Evolutionary conservation across 2,329 filamentous ascomycete species (phyloP).

Genomic region (Teratosphaeria destructans): DNA sequence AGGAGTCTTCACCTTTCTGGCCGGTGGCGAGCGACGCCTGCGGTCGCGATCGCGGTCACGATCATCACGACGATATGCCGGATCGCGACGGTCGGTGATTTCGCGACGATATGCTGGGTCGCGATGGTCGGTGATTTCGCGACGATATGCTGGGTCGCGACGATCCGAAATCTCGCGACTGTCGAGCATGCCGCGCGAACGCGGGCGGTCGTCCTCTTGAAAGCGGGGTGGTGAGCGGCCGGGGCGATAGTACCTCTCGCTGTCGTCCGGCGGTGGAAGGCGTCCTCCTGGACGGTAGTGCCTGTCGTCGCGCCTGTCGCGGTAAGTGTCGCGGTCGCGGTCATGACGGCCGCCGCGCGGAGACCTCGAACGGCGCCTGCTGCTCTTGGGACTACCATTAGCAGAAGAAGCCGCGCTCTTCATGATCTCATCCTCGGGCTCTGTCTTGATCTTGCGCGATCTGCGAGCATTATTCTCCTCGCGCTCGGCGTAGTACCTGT

Average conservation of each 20-base stretch:
- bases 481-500: constrained; percentile 23
- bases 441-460: constrained; percentile 15
- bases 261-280: constrained; percentile 24
- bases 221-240: constrained; percentile 42
- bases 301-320: constrained; percentile 9
- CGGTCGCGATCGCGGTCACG: constrained; percentile 30
- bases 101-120: neutral
- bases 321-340: constrained; percentile 14
- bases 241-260: constrained; percentile 28
- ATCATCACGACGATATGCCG: constrained; percentile 42
- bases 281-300: constrained; percentile 28
- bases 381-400: constrained; percentile 26
- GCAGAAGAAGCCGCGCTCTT: constrained; percentile 23
- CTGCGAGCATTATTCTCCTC: constrained; percentile 26
- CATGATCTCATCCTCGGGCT: constrained; percentile 17
- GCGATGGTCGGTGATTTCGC: neutral
- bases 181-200: constrained; percentile 40
- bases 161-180: neutral
- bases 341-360: constrained; percentile 14
- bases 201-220: constrained; percentile 45
- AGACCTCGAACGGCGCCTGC: constrained; percentile 18
- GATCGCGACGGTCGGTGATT: neutral
- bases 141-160: neutral
- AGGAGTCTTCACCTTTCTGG: constrained; percentile 39
- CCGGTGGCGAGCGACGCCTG: constrained; percentile 25